Percentiles rank a stretch among this genome's conserved stretches.
phyloP scores from a whole-genome alignment of 73 alveolate genomes.

The Tetrahymena malaccensis region DNA sequence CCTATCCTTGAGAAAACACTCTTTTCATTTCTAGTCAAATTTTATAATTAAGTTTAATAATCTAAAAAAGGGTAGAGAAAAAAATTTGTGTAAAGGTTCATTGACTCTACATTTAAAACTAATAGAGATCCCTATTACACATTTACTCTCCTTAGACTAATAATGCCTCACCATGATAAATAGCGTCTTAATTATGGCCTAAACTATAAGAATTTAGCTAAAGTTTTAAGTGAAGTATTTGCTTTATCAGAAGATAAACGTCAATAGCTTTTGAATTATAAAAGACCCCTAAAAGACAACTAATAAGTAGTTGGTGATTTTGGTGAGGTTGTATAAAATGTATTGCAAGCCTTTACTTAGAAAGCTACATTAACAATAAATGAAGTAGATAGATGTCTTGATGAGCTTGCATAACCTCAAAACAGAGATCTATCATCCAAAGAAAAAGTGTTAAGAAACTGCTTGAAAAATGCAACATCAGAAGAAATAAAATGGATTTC shows the following conservation, averaged over 20 bases:
- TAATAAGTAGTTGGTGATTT: conserved; percentile 90
- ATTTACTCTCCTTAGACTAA: conserved; percentile 59
- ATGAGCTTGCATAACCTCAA: conserved; percentile 60
- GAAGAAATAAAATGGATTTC: conserved; percentile 86
- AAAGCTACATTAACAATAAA: conserved; percentile 55
- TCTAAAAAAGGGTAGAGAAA: background rate
- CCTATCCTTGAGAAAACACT: background rate
- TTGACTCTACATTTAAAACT: background rate
- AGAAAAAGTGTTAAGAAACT: conserved; percentile 53
- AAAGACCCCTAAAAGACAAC: conserved; percentile 75
- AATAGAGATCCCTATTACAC: conserved; percentile 8
- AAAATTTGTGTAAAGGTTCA: background rate
- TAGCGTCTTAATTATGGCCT: conserved; percentile 85
- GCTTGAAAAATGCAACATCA: conserved; percentile 64
- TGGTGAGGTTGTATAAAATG: conserved; percentile 67
- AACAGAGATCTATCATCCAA: conserved; percentile 59
- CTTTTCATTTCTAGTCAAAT: background rate
- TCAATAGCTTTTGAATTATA: conserved; percentile 81
- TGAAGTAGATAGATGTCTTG: conserved; percentile 68
- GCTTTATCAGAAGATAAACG: conserved; percentile 75
- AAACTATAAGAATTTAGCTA: conserved; percentile 76
- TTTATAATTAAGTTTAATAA: background rate
- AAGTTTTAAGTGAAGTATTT: conserved; percentile 69
- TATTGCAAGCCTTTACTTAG: conserved; percentile 61
- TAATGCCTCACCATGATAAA: conserved; percentile 77